Conservation (phyloP, 768 basidiomycete genomes). For the Asterophora lycoperdoides region DNA sequence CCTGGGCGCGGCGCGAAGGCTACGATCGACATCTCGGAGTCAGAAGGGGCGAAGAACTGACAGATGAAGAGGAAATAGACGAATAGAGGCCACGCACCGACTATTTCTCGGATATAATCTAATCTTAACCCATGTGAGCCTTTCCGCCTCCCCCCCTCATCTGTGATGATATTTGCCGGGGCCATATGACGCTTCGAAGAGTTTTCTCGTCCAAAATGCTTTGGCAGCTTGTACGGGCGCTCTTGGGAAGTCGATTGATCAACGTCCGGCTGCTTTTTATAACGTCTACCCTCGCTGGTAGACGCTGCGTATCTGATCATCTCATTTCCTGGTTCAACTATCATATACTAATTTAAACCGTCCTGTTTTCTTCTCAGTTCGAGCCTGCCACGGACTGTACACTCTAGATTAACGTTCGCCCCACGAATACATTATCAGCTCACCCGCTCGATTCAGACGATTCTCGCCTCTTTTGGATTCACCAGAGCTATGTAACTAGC, state of each 20-base stretch:
- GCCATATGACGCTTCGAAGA: conserved; percentile 76
- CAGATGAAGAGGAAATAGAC: conserved; percentile 73
- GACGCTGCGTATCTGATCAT: conserved; percentile 7
- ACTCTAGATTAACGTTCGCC: no score
- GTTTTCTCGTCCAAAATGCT: not conserved
- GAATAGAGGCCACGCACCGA: conserved; percentile 12
- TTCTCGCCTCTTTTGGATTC: no score
- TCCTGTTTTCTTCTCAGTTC: no score
- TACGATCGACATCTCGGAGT: conserved; percentile 60
- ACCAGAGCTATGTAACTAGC: no score
- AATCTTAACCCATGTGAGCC: not conserved
- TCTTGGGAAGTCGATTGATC: conserved; percentile 54
- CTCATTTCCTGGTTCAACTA: not conserved
- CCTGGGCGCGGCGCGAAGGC: conserved; percentile 71
- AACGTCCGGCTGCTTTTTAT: conserved; percentile 45
- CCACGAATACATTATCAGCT: no score
- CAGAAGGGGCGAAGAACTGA: conserved; percentile 78
- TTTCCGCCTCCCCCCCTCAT: not conserved
- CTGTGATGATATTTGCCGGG: conserved; percentile 73
- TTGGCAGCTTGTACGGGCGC: not conserved
- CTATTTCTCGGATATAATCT: not conserved
- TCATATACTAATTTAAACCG: no score
- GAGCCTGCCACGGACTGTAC: no score
- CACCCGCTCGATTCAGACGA: no score
- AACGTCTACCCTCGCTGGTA: no score